These are phyloP conservation scores for Durusdinium trenchii DNA, from an alignment of 73 alveolate genomes.

Conservation along the genomic window DNA sequence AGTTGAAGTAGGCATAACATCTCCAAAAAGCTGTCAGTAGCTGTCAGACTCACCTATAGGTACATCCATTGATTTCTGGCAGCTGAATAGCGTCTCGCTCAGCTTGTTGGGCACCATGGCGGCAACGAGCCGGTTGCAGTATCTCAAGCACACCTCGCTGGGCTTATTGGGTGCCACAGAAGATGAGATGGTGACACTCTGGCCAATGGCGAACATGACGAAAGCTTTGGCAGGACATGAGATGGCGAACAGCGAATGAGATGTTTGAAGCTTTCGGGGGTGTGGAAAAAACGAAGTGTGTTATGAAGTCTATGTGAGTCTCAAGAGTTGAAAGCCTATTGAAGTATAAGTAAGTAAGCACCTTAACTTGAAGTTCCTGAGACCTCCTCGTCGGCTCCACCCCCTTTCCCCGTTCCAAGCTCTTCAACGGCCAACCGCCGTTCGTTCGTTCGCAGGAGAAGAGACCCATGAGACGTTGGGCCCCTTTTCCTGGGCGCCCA, in stretches of 20 bases:
- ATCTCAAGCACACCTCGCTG: not conserved
- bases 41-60: not conserved
- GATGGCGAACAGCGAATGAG: too few species aligned
- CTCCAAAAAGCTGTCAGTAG: too few species aligned
- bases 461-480: not conserved
- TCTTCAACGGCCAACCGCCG: not conserved
- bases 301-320: too few species aligned
- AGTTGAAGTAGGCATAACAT: too few species aligned
- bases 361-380: too few species aligned
- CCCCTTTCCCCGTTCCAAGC: too few species aligned
- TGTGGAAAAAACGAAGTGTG: too few species aligned
- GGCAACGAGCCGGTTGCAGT: not conserved
- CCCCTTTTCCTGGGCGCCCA: conserved; percentile 31
- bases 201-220: not conserved
- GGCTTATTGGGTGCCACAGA: conserved; percentile 23
- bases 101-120: not conserved
- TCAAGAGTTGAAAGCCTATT: too few species aligned
- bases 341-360: too few species aligned
- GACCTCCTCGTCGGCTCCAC: too few species aligned
- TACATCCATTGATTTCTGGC: conserved; percentile 12
- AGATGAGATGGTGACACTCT: conserved; percentile 12
- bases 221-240: not conserved
- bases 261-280: too few species aligned
- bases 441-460: not conserved
- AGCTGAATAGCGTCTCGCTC: not conserved